phyloP scores from a whole-genome alignment of 1,284 basidiomycete genomes.

The Cystobasidium pallidum region DNA sequence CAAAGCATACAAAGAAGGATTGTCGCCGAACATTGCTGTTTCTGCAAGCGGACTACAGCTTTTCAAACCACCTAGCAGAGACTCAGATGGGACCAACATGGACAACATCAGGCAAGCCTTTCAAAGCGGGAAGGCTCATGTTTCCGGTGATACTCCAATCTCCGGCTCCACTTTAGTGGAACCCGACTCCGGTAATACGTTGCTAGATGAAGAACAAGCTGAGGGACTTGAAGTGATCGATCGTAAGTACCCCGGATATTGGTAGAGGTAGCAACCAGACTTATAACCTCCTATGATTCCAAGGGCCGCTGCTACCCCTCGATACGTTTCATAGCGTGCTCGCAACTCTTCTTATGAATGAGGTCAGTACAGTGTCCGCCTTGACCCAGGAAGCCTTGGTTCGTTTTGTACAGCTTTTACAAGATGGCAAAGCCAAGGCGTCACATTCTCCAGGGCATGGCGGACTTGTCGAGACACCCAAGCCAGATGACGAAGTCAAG shows the following conservation, averaged over 20 bases:
- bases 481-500: not conserved
- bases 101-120: not conserved
- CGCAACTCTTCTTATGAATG: constrained; percentile 26
- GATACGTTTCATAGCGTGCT: constrained; percentile 20
- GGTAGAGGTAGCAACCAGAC: not conserved
- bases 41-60: not conserved
- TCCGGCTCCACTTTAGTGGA: constrained; percentile 30
- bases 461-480: not conserved
- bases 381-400: constrained; percentile 33
- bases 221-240: constrained; percentile 6
- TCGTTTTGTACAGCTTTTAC: constrained; percentile 16
- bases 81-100: not conserved
- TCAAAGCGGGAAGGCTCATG: not conserved
- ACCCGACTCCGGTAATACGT: not conserved
- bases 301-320: constrained; percentile 23
- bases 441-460: not conserved
- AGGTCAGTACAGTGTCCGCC: constrained; percentile 26
- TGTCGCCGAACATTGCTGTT: not conserved
- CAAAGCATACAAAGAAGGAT: constrained; percentile 14
- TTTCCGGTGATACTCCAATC: constrained; percentile 5
- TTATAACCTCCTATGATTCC: not conserved
- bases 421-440: not conserved
- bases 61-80: not conserved
- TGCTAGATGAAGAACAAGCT: not conserved
- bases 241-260: not conserved